These are phyloP conservation scores for Lactarius hengduanensis DNA, from an alignment of 768 basidiomycete genomes.

Conservation along the genomic window DNA sequence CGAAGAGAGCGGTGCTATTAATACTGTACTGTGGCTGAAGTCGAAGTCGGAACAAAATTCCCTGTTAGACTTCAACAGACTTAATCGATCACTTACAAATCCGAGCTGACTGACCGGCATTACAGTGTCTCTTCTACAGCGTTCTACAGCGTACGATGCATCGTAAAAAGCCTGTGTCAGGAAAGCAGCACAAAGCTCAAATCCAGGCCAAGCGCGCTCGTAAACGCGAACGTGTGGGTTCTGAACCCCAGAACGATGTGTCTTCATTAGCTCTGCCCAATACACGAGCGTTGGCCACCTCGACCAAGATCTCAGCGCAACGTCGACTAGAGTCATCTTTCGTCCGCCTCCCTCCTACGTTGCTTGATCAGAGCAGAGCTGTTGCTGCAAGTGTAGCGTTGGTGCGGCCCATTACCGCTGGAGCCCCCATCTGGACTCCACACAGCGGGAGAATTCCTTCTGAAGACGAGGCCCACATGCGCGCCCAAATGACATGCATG, in stretches of 20 bases:
- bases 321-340: constrained; percentile 66
- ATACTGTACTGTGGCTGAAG: neutral
- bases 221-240: constrained; percentile 84
- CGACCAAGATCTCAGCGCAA: constrained; percentile 35
- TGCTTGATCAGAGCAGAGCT: constrained; percentile 57
- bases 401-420: constrained; percentile 52
- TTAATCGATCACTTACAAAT: neutral
- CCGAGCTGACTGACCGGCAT: neutral
- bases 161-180: constrained; percentile 49
- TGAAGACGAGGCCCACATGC: constrained; percentile 4
- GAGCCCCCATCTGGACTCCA: constrained; percentile 36
- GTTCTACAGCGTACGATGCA: constrained; percentile 34
- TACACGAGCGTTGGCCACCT: constrained; percentile 37
- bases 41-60: too few relatives aligned
- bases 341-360: constrained; percentile 54
- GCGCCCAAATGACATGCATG: constrained; percentile 45
- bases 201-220: constrained; percentile 77
- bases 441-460: constrained; percentile 18
- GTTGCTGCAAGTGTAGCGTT: constrained; percentile 56
- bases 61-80: too few relatives aligned
- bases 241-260: constrained; percentile 35
- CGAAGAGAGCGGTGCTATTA: neutral
- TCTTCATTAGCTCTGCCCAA: constrained; percentile 15
- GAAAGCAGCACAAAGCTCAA: constrained; percentile 68
- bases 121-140: too few relatives aligned